Conservation (phyloP, 1,139 yeast species). For the Debaryomyces coudertii region DNA sequence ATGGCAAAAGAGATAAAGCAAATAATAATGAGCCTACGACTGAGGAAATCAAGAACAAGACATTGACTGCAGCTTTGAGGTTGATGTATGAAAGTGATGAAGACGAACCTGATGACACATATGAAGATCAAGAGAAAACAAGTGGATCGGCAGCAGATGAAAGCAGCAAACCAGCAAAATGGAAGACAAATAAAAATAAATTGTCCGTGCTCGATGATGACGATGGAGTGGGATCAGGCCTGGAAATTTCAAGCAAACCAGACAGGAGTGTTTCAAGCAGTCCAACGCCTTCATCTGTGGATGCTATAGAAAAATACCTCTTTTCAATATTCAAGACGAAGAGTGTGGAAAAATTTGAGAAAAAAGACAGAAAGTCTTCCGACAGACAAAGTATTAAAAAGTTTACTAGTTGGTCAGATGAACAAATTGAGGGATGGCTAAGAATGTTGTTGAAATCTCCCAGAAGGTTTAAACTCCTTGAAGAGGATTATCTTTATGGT, state of each 20-base stretch:
- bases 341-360: conserved; percentile 52
- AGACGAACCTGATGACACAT: conserved; percentile 83
- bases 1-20: conserved; percentile 24
- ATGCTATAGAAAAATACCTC: conserved; percentile 48
- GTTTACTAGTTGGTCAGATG: conserved; percentile 75
- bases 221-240: conserved; percentile 11
- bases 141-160: conserved; percentile 34
- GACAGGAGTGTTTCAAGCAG: conserved; percentile 5
- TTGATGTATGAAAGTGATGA: conserved; percentile 74
- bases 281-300: conserved; percentile 1
- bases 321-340: conserved; percentile 60
- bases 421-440: conserved; percentile 93
- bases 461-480: conserved; percentile 58
- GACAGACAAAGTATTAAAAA: conserved; percentile 55
- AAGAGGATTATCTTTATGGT: conserved; percentile 58
- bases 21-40: conserved; percentile 7
- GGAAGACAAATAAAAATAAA: conserved; percentile 5
- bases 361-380: conserved; percentile 53
- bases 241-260: background rate
- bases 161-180: background rate
- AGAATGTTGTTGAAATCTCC: conserved; percentile 72
- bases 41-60: conserved; percentile 54
- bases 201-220: conserved; percentile 22
- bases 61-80: conserved; percentile 65
- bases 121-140: conserved; percentile 67